Conservation (phyloP, 768 basidiomycete genomes). For the Hemileccinum impolitum region DNA sequence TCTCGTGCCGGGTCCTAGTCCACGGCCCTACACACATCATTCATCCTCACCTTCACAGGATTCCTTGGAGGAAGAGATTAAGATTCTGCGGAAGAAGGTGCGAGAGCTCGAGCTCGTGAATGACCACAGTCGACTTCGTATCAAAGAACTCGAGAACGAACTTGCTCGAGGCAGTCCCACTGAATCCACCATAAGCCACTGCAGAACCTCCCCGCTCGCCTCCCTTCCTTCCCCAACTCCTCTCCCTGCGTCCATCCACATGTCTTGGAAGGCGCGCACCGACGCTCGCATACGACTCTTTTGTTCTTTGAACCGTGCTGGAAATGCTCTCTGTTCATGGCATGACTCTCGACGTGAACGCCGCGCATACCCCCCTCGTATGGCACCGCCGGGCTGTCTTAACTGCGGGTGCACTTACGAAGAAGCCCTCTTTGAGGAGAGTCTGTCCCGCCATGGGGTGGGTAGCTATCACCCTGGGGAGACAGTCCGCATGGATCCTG, state of each 20-base stretch:
- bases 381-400: conserved; percentile 72
- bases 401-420: conserved; percentile 87
- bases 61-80: conserved; percentile 48
- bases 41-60: conserved; percentile 19
- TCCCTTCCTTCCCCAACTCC: conserved; percentile 28
- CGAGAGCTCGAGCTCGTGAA: conserved; percentile 63
- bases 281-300: conserved; percentile 66
- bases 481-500: conserved; percentile 85
- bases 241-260: conserved; percentile 42
- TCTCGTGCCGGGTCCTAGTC: conserved; percentile 15
- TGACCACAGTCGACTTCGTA: conserved; percentile 45
- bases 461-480: conserved; percentile 84
- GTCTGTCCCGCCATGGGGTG: conserved; percentile 71
- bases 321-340: conserved; percentile 88
- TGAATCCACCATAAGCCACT: conserved; percentile 21
- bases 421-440: conserved; percentile 85
- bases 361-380: conserved; percentile 70
- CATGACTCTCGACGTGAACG: conserved; percentile 86
- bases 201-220: conserved; percentile 10
- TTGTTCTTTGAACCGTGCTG: conserved; percentile 82
- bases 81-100: conserved; percentile 52
- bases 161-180: conserved; percentile 33
- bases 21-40: conserved; percentile 20
- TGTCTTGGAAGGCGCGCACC: conserved; percentile 70
- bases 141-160: conserved; percentile 46